Base-by-base conservation (phyloP, 1,284 basidiomycete genomes). In the Leucoagaricus sp. region DNA sequence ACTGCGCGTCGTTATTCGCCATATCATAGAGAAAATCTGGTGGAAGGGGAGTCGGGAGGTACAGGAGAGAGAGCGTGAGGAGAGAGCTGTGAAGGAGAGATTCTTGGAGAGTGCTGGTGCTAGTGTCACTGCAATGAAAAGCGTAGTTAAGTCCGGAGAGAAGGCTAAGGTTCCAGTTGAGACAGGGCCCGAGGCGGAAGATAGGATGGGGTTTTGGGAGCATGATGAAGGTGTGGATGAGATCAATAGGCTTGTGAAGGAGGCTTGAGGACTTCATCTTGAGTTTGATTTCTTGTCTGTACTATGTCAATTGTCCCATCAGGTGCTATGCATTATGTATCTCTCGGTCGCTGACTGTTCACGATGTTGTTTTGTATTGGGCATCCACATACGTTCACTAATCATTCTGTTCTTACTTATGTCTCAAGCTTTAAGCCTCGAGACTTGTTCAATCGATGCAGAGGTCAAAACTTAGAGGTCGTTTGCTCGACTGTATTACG, bases 31-130 rank as follows among this genome's bases (percentile, higher is more conserved):
- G 72, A 79, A 84, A 60, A 69, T 87, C 21, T 71, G 90, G 59
- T 95, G 93, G 93, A 78, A 79, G 53, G 86, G 85, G 9, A 88
- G 85, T 60, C 70, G 73, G 48, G 91, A 92, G 68, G 82, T 83
- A 61, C 75, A 75, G 60, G 79, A 82, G 53, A 71, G 79, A 26
- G 83, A 86, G 56, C 69, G 70, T 50, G 75, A 79, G 59, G 85
- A 88, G 65, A 75, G 79, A 57, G 78, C 80, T 66, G 80, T 91
- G 61, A 90, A 89, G 74, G 76, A 80, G 63, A 77, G 75, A 63
- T 88, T 87, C 63, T 72, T 87, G 69, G 75, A 73, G 61, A 75
- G 75, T 52, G 41, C 64, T 59, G 19, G 63, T 59, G 17, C 62
- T 59, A 40, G 63, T 62, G 7, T 21, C 17, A 4, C 5, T 41